Base-by-base conservation (phyloP, 2,329 filamentous ascomycete genomes). In the Colletotrichum viniferum region DNA sequence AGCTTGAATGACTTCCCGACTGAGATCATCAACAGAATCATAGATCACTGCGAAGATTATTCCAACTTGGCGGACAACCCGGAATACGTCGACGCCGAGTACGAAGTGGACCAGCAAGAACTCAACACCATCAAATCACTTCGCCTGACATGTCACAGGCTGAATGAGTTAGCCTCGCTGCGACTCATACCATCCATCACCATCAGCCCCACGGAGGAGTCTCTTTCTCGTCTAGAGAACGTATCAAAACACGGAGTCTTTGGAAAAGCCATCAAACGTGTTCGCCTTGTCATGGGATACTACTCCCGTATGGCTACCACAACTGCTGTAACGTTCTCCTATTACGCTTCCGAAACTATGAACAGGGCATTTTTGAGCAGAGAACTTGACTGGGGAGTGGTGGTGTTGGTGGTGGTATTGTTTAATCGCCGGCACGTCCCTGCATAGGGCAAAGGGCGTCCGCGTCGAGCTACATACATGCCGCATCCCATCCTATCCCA, bases 1-100 rank as follows among this genome's bases (percentile, higher is more conserved):
- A 48, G n/a, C 43, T 12, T 48, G 10, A 12, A 48, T 5, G 18
- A 48, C 13, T 4, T 48, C n/a, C n/a, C n/a, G 10, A 48, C 3
- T 2, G 18, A 48, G 43, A 48, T 48, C 43, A 4, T 48, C 18
- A 9, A 48, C 10, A 48, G n/a, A 13, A 48, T 21, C n/a, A n/a
- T 58, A 4, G 55, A 58, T 10, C 55, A 26, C 14, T 28, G 26
- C 55, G 21, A 58, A 58, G 24, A 58, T 2, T 1, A 28, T 58
- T 1, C 21, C 5, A 24, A 26, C 13, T 9, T 58, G 7, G 21
- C 5, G 13, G 26, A 58, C 5, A 1, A 28, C 43, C 43, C 43
- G 43, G n/a, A 48, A 0, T 12, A 21, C 0, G 5, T 58, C 0
- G 7, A 2, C 5, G 7, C 21, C 24, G 26, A 58, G 4, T 58